Conservation (phyloP, 345 rosid species). For the Turnera subulata region DNA sequence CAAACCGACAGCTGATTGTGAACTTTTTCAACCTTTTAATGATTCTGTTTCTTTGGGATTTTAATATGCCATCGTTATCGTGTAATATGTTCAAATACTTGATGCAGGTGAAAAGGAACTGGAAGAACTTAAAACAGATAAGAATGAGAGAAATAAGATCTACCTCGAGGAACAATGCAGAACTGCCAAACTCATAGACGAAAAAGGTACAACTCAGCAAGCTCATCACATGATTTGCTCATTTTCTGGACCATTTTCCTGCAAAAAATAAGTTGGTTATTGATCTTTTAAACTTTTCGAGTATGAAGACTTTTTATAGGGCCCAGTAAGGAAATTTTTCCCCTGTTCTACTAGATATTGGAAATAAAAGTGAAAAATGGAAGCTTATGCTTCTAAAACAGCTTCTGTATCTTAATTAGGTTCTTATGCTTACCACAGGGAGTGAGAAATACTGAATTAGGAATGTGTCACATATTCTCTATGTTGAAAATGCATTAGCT, state of each 20-base stretch:
- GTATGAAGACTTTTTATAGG: no score
- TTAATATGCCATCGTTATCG: slow-evolving; percentile 5
- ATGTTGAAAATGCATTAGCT: neutral
- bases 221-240: slow-evolving; percentile 2
- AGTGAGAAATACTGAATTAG: neutral
- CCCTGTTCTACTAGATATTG: no score
- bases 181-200: slow-evolving; percentile 45
- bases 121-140: slow-evolving; percentile 53
- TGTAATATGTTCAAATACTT: slow-evolving; percentile 13
- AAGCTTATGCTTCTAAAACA: slow-evolving; percentile 1
- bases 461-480: neutral
- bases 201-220: slow-evolving; percentile 51
- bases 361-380: neutral
- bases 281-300: neutral
- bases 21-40: neutral
- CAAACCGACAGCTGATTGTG: neutral
- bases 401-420: neutral
- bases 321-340: no score
- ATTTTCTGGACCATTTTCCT: neutral
- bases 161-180: slow-evolving; percentile 43
- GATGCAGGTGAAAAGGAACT: slow-evolving; percentile 61
- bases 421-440: no score
- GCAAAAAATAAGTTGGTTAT: neutral
- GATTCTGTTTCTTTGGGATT: slow-evolving; percentile 5
- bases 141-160: slow-evolving; percentile 47